Evolutionary conservation across 352 stramenopile species (phyloP).

Genomic region (Thraustochytrium sp.): DNA sequence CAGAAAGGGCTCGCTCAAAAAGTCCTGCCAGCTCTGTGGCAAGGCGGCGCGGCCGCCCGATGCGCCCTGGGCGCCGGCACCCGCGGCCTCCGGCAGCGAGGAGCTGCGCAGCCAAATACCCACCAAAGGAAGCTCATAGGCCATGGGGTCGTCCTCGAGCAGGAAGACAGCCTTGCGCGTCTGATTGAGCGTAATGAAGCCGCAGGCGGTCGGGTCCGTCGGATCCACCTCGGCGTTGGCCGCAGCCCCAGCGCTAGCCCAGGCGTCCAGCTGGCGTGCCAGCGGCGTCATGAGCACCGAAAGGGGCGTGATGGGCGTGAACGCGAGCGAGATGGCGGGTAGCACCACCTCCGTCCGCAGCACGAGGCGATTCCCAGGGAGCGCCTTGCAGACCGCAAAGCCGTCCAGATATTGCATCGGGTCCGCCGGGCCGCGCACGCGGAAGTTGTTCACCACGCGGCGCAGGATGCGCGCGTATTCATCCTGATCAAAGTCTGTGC

Average conservation of each 20-base stretch:
- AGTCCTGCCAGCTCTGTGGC: neutral
- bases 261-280: constrained; percentile 19
- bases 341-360: neutral
- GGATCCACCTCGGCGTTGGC: neutral
- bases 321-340: constrained; percentile 4
- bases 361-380: neutral
- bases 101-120: constrained; percentile 26
- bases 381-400: constrained; percentile 20
- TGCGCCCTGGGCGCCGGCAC: neutral
- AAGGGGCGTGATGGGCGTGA: constrained; percentile 17
- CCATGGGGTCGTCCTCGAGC: constrained; percentile 26
- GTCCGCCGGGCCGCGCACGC: neutral
- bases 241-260: neutral
- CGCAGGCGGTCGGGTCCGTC: constrained; percentile 15
- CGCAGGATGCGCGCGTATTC: neutral
- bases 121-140: constrained; percentile 17
- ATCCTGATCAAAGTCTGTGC: neutral
- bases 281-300: constrained; percentile 7
- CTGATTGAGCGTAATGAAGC: constrained; percentile 34
- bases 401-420: neutral
- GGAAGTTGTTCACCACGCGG: neutral
- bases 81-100: neutral
- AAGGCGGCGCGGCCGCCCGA: no score
- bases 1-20: constrained; percentile 10
- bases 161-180: constrained; percentile 38